Evolutionary conservation across 768 basidiomycete species (phyloP), one percentile per base, ranked within the genome.

Genomic region (Multifurca ochricompacta): DNA sequence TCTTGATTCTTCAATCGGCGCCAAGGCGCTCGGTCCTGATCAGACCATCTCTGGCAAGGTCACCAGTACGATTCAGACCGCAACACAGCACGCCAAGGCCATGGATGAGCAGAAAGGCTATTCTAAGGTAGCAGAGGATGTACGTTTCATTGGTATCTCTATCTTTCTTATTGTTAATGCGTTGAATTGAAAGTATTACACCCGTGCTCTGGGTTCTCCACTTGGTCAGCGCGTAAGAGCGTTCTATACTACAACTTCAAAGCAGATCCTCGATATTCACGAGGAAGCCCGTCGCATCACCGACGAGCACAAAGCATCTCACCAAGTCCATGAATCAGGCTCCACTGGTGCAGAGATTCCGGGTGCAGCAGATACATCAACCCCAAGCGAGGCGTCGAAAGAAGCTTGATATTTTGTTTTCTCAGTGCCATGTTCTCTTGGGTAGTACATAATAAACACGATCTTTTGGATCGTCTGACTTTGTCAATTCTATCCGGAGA

Each of bases 181-280:
- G 14, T 52, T 8, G 46, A 19, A 16, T 6, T 6, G 32, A 42
- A 62, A 89, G 86, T 93, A 92, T 64, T 96, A 95, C 67, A 59
- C 72, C 21, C 82, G 78, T 63, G 90, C 88, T 11, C 71, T 95
- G 19, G 48, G 76, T n/a, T 90, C 88, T 35, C 79, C 87, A 1
- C 68, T 84, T 21, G 93, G 92, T 10, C 78, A 83, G 71, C 83
- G 80, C 63, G 88, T 96, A 54, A 69, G 73, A 27, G 63, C 70
- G 1, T 97, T 96, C 74, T 97, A 96, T 74, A 95, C 94, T 13
- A 70, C 71, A 40, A 94, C 91, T 7, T 76, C 83, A 18, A 97
- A 96, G 73, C 89, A 94, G 69, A 83, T 91, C 25, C 64, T 78
- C 18, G 93, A 97, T 65, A 93, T 97, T 44, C 93, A 96, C 65